phyloP scores from a whole-genome alignment of 371 early-diverging fungal species.

The Lichtheimia ramosa region DNA sequence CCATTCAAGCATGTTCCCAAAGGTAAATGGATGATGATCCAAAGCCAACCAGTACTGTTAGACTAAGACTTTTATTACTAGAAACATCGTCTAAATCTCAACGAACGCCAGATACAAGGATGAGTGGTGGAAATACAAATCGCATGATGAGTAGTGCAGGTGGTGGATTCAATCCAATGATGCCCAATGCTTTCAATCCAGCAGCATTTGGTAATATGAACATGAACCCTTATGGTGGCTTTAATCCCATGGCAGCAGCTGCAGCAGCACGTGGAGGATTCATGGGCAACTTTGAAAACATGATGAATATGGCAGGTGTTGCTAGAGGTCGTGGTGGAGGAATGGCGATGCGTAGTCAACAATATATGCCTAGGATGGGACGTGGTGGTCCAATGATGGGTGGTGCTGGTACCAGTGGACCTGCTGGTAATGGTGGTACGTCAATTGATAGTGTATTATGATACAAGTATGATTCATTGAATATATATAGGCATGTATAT shows the following conservation, averaged over 20 bases:
- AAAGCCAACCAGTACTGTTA: no score
- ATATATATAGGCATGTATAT: constrained; percentile 37
- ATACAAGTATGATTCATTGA: not conserved
- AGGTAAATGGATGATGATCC: constrained; percentile 24
- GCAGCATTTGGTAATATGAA: not conserved
- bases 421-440: constrained; percentile 28
- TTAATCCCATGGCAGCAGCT: constrained; percentile 24
- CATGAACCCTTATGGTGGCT: constrained; percentile 29
- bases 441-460: not conserved
- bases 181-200: not conserved
- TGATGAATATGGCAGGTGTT: constrained; percentile 35
- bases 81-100: constrained; percentile 33
- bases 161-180: constrained; percentile 18
- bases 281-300: constrained; percentile 32
- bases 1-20: constrained; percentile 54
- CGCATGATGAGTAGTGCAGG: constrained; percentile 16
- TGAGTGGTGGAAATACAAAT: constrained; percentile 8
- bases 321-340: constrained; percentile 21
- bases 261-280: constrained; percentile 27
- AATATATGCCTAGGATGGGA: constrained; percentile 28
- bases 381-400: constrained; percentile 27
- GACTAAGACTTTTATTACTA: no score
- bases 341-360: constrained; percentile 22
- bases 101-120: constrained; percentile 12
- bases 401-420: constrained; percentile 15